Conservation (phyloP, 371 early-diverging fungal genomes). For the Rhizopus microsporus region DNA sequence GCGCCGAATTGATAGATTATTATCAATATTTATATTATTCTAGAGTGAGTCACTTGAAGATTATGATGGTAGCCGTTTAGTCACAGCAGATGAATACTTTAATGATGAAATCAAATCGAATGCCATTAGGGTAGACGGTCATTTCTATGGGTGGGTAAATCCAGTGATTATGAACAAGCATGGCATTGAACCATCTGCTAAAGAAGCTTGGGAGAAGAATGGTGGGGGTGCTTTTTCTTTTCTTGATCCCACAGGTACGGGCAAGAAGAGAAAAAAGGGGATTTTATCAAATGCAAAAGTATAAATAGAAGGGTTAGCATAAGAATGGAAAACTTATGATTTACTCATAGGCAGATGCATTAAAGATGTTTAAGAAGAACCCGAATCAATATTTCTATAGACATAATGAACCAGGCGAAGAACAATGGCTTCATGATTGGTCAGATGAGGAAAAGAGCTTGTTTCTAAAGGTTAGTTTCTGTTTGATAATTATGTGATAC, state of each 20-base stretch:
- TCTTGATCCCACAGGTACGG: constrained; percentile 59
- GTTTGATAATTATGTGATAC: constrained; percentile 3
- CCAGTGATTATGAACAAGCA: constrained; percentile 57
- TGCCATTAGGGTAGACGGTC: constrained; percentile 62
- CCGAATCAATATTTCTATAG: constrained; percentile 77
- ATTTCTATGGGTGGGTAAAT: constrained; percentile 68
- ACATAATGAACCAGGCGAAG: constrained; percentile 73
- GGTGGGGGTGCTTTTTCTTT: constrained; percentile 76
- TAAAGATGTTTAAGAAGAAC: constrained; percentile 70
- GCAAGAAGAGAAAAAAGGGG: constrained; percentile 31
- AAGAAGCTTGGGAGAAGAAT: constrained; percentile 74
- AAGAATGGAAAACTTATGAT: constrained; percentile 6
- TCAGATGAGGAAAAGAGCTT: constrained; percentile 59
- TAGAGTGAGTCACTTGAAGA: too few species aligned
- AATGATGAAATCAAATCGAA: constrained; percentile 41
- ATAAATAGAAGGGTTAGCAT: neutral
- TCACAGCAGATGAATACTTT: constrained; percentile 64
- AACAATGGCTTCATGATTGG: constrained; percentile 78
- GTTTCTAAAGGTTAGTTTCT: constrained; percentile 51
- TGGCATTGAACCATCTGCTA: constrained; percentile 57
- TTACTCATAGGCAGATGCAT: constrained; percentile 45
- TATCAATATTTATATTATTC: too few species aligned
- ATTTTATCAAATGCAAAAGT: constrained; percentile 40
- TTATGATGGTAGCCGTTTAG: constrained; percentile 35
- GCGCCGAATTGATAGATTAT: neutral